Evolutionary conservation across 2,329 filamentous ascomycete genomes (phyloP).

Genomic region (Ceratocystis huliohia): DNA sequence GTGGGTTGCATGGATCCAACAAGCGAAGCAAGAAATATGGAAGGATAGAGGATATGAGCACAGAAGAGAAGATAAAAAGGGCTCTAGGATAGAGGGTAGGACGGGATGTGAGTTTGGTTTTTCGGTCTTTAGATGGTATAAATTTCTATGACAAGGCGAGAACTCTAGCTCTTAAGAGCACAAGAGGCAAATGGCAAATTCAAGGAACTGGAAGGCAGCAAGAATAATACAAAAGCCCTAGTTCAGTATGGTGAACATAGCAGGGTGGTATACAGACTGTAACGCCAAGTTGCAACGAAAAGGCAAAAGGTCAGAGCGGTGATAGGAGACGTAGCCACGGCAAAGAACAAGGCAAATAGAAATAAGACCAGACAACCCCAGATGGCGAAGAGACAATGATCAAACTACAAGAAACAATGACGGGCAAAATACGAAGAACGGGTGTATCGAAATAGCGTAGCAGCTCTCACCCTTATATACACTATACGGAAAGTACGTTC

Average conservation of each 20-base stretch:
- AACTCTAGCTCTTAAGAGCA: background rate
- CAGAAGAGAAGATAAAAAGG: background rate
- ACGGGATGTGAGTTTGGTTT: background rate
- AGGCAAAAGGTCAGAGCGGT: background rate
- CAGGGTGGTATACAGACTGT: background rate
- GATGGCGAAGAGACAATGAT: background rate
- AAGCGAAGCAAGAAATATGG: too few relatives aligned
- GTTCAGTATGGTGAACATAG: background rate
- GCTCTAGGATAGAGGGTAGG: background rate
- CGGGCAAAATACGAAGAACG: background rate
- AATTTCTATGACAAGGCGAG: background rate
- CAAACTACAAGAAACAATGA: background rate
- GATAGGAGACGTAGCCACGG: background rate
- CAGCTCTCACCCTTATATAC: background rate
- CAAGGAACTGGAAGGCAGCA: background rate
- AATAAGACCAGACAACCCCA: background rate
- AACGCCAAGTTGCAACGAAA: too few relatives aligned
- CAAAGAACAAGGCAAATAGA: background rate
- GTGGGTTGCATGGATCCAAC: background rate
- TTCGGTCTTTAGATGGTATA: background rate
- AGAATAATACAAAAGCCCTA: background rate
- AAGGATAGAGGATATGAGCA: background rate
- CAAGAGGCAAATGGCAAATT: background rate
- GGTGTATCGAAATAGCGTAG: background rate
- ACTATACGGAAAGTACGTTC: background rate